Evolutionary conservation across 768 basidiomycete genomes (phyloP), one percentile per base, ranked within the genome.

Genomic region (Leccinum rimulosum): DNA sequence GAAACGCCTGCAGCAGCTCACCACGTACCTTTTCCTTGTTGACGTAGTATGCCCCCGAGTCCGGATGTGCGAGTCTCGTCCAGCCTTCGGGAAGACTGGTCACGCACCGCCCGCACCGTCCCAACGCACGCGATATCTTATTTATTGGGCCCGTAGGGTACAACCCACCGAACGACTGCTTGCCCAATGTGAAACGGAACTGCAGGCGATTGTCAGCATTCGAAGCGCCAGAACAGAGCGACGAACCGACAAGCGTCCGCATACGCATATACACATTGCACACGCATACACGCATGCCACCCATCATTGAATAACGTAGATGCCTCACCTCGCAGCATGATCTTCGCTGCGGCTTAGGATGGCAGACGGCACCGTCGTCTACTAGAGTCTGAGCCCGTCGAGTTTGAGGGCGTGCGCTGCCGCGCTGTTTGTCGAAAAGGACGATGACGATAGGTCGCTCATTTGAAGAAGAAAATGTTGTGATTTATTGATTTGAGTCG

Each of bases 21-120:
- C 19, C 8, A 52, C 61, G 11, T 15, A 76, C 76, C 67, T 68
- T 71, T 17, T 75, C 72, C 45, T 59, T 25, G 30, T 76, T 56
- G 43, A 66, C 67, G 55, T 73, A 76, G 40, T 72, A 74, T 12
- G 63, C 61, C 11, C 70, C 73, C 25, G 63, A 66, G 14, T 77
- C 75, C 8, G 70, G 73, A 53, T 76, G 74, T n/a, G 52, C 62
- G 53, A 69, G 31, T 56, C 52, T 61, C n/a, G 27, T 40, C 75
- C 75, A 77, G n/a, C 65, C 74, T 11, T 17, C 11, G 6, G 66
- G 62, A 43, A 60, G 55, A 15, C 64, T 64, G 11, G 4, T 22
- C 17, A n/a, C 49, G 8, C 15, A n/a, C n/a, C 47, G 14, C 50
- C 67, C 55, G 59, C 30, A 27, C 17, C 17, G 11, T 22, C 10